phyloP scores from a whole-genome alignment of 1,284 basidiomycete genomes.

The Mrakiaceae sp. region DNA sequence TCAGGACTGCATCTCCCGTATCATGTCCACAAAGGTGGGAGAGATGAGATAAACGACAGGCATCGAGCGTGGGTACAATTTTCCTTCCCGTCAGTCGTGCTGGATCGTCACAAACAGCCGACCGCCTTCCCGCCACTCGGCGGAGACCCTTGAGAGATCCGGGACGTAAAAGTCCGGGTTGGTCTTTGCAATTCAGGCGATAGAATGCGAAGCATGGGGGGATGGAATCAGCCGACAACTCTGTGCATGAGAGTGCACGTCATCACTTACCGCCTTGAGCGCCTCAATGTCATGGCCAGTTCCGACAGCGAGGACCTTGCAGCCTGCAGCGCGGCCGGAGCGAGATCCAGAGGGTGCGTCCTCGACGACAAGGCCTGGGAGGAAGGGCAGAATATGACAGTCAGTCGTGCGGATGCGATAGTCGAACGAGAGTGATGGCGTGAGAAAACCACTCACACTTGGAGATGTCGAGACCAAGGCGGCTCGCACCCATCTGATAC shows the following conservation, averaged over 20 bases:
- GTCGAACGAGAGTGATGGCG: background rate
- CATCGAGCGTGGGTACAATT: too few relatives aligned
- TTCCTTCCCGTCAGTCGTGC: background rate
- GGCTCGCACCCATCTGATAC: slow-evolving; percentile 45
- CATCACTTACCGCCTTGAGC: background rate
- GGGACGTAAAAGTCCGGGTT: slow-evolving; percentile 10
- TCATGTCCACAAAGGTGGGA: too few relatives aligned
- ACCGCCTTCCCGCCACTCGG: slow-evolving; percentile 9
- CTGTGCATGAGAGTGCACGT: background rate
- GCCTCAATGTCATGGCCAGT: slow-evolving; percentile 47
- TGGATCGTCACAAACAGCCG: background rate
- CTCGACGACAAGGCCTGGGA: slow-evolving; percentile 62
- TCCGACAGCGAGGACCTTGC: slow-evolving; percentile 61
- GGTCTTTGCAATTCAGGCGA: too few relatives aligned
- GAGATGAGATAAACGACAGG: too few relatives aligned
- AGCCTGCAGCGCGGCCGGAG: slow-evolving; percentile 61
- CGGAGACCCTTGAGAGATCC: slow-evolving; percentile 1
- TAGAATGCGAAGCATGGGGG: background rate
- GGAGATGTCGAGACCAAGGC: slow-evolving; percentile 41
- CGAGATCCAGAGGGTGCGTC: slow-evolving; percentile 69
- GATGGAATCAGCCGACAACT: background rate
- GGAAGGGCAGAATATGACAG: slow-evolving; percentile 1
- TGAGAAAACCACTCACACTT: slow-evolving; percentile 39
- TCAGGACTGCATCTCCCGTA: too few relatives aligned
- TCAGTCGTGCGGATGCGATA: slow-evolving; percentile 8